Evolutionary conservation across 495 filamentous ascomycete species (phyloP).

Genomic region (Parathielavia hyrcaniae): DNA sequence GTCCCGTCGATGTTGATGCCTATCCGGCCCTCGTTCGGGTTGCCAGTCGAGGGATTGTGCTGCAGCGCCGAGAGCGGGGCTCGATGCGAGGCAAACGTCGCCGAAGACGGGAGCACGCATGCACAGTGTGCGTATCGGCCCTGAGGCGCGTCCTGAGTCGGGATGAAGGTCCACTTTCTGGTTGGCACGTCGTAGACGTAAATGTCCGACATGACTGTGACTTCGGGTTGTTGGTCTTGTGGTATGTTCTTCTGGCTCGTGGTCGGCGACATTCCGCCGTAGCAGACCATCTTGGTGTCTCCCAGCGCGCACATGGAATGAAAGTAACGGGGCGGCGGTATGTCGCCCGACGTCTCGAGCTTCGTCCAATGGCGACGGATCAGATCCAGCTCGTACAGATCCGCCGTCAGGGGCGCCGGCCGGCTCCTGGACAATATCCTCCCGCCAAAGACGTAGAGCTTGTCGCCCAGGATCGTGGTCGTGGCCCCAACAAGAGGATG

Average conservation of each 20-base stretch:
- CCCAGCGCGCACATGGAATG: conserved; percentile 91
- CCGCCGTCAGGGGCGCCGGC: conserved; percentile 71
- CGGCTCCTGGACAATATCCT: conserved; percentile 75
- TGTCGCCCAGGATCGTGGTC: conserved; percentile 89
- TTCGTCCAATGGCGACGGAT: conserved; percentile 89
- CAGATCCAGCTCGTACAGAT: conserved; percentile 89
- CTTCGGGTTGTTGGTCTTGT: conserved; percentile 72
- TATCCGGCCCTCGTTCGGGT: conserved; percentile 76
- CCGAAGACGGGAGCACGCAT: conserved; percentile 81
- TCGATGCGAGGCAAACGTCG: conserved; percentile 72
- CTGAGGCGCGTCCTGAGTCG: conserved; percentile 74
- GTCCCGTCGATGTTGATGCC: conserved; percentile 82
- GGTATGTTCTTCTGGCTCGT: conserved; percentile 45
- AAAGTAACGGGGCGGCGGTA: conserved; percentile 89
- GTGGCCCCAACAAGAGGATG: conserved; percentile 89
- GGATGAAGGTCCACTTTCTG: conserved; percentile 77
- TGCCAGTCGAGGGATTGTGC: conserved; percentile 72
- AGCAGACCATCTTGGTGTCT: conserved; percentile 93
- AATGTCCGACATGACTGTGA: conserved; percentile 96
- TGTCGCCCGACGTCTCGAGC: conserved; percentile 72
- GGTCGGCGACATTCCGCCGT: conserved; percentile 93
- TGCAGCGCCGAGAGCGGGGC: conserved; percentile 80
- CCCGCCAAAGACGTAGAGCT: conserved; percentile 92
- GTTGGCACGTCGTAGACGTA: conserved; percentile 90
- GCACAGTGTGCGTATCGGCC: conserved; percentile 97